phyloP scores from a whole-genome alignment of 129 eudicot genomes.

The Centrapalus pauciflorus region DNA sequence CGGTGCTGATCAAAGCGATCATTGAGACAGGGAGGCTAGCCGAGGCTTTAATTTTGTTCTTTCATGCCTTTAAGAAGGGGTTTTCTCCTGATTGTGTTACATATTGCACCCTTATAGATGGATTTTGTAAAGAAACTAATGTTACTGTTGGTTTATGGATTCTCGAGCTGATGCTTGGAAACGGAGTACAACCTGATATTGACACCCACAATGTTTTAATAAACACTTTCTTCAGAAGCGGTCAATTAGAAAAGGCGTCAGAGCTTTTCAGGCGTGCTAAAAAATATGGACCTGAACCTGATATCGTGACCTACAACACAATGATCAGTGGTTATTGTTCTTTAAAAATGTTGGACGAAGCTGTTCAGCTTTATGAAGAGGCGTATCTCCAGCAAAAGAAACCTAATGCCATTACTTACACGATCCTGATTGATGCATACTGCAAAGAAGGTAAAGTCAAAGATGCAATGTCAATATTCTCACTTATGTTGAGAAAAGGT shows the following conservation, averaged over 20 bases:
- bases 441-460: conserved; percentile 64
- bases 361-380: conserved; percentile 42
- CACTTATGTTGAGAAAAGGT: conserved; percentile 37
- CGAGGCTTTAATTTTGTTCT: conserved; percentile 45
- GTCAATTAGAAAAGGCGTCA: conserved; percentile 26
- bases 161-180: conserved; percentile 39
- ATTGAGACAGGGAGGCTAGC: conserved; percentile 29
- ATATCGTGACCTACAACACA: conserved; percentile 72
- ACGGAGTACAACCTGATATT: conserved; percentile 53
- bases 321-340: conserved; percentile 59
- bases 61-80: conserved; percentile 39
- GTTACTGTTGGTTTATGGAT: conserved; percentile 36
- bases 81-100: conserved; percentile 49
- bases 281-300: conserved; percentile 52
- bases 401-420: conserved; percentile 45
- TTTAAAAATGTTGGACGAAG: conserved; percentile 37
- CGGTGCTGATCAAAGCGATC: conserved; percentile 48
- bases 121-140: conserved; percentile 43
- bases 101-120: conserved; percentile 60
- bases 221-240: conserved; percentile 28
- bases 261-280: conserved; percentile 36
- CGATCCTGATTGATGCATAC: conserved; percentile 55
- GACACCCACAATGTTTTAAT: conserved; percentile 47
- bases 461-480: conserved; percentile 51
- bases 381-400: not conserved